Evolutionary conservation across 352 stramenopile species (phyloP).

Genomic region (Globisporangium camurandrum): DNA sequence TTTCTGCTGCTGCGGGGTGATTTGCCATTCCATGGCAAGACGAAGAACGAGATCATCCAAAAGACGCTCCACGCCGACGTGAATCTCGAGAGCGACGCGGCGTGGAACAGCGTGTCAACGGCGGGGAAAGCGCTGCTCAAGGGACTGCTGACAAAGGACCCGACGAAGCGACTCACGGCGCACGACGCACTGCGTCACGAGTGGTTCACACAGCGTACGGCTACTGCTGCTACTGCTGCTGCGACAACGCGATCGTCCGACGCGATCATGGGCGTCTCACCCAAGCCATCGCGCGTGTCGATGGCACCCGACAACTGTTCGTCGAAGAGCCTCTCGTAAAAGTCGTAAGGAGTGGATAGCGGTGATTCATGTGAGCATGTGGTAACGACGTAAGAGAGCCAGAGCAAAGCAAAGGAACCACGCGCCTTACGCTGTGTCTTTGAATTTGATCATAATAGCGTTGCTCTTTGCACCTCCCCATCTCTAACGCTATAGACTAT

Average conservation of each 20-base stretch:
- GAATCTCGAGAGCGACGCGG: conserved; percentile 60
- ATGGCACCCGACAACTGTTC: conserved; percentile 20
- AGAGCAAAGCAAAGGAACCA: too few species aligned
- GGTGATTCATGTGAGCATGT: too few species aligned
- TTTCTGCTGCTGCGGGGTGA: conserved; percentile 85
- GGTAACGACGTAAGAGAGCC: too few species aligned
- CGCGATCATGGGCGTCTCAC: conserved; percentile 5
- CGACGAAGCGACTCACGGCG: conserved; percentile 67
- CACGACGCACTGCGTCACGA: conserved; percentile 69
- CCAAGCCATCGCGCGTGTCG: conserved; percentile 17
- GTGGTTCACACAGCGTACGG: conserved; percentile 53
- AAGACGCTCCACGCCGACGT: conserved; percentile 85
- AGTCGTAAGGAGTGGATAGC: too few species aligned
- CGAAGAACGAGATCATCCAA: conserved; percentile 90
- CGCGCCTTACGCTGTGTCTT: too few species aligned
- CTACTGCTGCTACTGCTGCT: too few species aligned
- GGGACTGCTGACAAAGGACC: conserved; percentile 81
- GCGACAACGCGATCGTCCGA: conserved; percentile 13
- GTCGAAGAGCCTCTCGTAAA: too few species aligned
- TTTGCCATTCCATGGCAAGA: conserved; percentile 89
- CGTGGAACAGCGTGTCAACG: conserved; percentile 49
- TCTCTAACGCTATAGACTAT: too few species aligned
- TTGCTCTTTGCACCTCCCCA: too few species aligned
- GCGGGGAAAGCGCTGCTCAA: conserved; percentile 62
- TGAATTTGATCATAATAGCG: too few species aligned